phyloP scores from a whole-genome alignment of 2,329 filamentous ascomycete species.

The Akanthomyces lecanii region DNA sequence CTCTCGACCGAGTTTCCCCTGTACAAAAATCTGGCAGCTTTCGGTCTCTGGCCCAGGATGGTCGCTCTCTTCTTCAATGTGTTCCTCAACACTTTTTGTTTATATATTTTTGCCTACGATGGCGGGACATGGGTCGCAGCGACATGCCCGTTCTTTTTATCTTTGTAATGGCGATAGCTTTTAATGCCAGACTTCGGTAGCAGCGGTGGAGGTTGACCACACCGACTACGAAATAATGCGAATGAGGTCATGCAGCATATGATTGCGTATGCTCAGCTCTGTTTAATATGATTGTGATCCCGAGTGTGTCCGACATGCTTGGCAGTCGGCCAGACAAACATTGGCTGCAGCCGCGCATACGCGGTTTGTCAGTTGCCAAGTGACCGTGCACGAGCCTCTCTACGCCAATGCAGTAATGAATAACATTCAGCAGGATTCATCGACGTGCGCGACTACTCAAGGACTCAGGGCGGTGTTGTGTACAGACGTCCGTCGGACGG shows the following conservation, averaged over 20 bases:
- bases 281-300: background rate
- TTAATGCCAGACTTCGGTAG: background rate
- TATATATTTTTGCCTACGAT: conserved; percentile 1
- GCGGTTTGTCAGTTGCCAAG: too few species aligned
- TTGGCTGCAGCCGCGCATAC: too few species aligned
- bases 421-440: too few species aligned
- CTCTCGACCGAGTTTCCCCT: background rate
- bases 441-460: too few species aligned
- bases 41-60: background rate
- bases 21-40: background rate
- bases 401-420: too few species aligned
- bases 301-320: background rate
- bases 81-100: background rate
- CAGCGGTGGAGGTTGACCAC: background rate
- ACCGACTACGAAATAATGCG: background rate
- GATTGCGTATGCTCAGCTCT: background rate
- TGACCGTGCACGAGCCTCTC: too few species aligned
- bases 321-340: too few species aligned
- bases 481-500: too few species aligned
- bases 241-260: background rate
- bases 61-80: background rate
- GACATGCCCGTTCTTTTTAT: conserved; percentile 6
- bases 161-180: background rate
- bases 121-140: conserved; percentile 5
- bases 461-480: too few species aligned